Percentiles rank a stretch among this genome's conserved stretches.
Evolutionary conservation across 228 moss, liverwort and hornwort genomes (phyloP).

Genomic region (Sphagnum fallax): DNA sequence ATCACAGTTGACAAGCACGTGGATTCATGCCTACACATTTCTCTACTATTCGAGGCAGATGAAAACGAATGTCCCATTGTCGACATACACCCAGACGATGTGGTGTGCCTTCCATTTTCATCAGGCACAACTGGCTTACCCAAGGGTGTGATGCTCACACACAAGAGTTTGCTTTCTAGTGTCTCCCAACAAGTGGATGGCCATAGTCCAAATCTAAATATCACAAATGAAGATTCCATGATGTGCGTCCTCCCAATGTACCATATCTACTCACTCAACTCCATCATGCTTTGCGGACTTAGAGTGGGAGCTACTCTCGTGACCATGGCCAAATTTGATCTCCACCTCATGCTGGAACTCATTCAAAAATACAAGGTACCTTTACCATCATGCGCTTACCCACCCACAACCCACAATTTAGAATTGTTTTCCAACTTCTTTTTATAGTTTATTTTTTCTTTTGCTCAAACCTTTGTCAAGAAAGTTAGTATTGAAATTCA

Average conservation of each 20-base stretch:
- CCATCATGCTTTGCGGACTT: slow-evolving; percentile 12
- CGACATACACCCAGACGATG: slow-evolving; percentile 28
- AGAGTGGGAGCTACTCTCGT: slow-evolving; percentile 24
- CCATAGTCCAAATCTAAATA: slow-evolving; percentile 50
- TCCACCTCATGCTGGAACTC: slow-evolving; percentile 39
- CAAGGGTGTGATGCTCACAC: slow-evolving; percentile 71
- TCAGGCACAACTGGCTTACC: slow-evolving; percentile 84
- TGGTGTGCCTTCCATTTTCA: slow-evolving; percentile 53
- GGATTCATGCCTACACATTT: slow-evolving; percentile 8
- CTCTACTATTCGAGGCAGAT: slow-evolving; percentile 41
- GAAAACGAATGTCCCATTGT: slow-evolving; percentile 24
- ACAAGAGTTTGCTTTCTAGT: slow-evolving; percentile 50
- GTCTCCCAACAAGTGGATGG: slow-evolving; percentile 87
- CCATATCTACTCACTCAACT: slow-evolving; percentile 55
- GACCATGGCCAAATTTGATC: slow-evolving; percentile 58
- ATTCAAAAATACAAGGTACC: slow-evolving; percentile 34
- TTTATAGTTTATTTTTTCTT: too few species aligned
- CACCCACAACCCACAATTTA: too few species aligned
- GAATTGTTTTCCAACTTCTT: too few species aligned
- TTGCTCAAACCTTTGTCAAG: too few species aligned
- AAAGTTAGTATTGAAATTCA: too few species aligned
- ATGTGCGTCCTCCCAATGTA: slow-evolving; percentile 61
- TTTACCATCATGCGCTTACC: too few species aligned
- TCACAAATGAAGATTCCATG: slow-evolving; percentile 38
- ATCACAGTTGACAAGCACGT: slow-evolving; percentile 60